These are phyloP conservation scores for Dittrichia graveolens DNA, from an alignment of 129 eudicot genomes.

Conservation along the genomic window DNA sequence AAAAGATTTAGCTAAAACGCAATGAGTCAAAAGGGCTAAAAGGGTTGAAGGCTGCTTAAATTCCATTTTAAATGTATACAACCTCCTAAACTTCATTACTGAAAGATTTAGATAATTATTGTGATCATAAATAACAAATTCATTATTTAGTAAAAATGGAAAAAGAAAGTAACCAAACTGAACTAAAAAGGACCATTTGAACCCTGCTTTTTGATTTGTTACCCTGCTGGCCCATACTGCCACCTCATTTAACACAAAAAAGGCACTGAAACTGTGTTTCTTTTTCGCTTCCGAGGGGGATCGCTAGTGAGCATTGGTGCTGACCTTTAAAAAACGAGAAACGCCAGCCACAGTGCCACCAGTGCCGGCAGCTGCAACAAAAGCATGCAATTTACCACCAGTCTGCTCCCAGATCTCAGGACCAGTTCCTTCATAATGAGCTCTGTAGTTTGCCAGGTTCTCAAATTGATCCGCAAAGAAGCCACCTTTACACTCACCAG, in stretches of 20 bases:
- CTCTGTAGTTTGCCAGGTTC: constrained; percentile 85
- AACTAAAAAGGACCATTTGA: not conserved
- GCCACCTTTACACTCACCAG: constrained; percentile 70
- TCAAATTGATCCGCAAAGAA: constrained; percentile 97
- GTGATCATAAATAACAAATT: not conserved
- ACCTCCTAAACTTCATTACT: not conserved
- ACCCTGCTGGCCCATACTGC: not conserved
- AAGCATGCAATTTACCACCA: constrained; percentile 75
- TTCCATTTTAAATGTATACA: not conserved
- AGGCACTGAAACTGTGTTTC: not conserved
- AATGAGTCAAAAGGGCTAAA: not conserved
- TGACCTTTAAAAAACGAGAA: constrained; percentile 78
- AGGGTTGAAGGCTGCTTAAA: not conserved
- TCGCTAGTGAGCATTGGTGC: not conserved
- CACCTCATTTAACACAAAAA: not conserved
- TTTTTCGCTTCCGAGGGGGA: not conserved
- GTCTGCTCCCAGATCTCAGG: constrained; percentile 97
- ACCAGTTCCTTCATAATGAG: constrained; percentile 95
- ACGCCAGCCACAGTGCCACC: constrained; percentile 97
- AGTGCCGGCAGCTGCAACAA: constrained; percentile 94
- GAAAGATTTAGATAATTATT: not conserved
- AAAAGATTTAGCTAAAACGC: not conserved
- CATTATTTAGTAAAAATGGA: not conserved
- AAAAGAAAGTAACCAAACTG: not conserved
- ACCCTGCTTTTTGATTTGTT: not conserved